Evolutionary conservation across 2,329 filamentous ascomycete species (phyloP).

Genomic region (Claviceps purpurea): DNA sequence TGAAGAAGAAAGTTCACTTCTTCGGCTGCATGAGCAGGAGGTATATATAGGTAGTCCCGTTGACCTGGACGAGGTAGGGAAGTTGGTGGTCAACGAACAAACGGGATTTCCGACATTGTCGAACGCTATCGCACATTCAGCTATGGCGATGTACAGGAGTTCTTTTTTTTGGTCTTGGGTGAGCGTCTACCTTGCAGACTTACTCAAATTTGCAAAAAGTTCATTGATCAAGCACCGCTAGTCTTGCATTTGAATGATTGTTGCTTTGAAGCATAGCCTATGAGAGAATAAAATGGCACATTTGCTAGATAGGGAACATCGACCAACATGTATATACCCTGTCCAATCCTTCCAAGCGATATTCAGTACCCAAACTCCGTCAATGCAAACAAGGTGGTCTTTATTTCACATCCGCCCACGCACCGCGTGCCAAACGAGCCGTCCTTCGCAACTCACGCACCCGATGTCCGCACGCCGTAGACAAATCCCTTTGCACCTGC

Average conservation of each 20-base stretch:
- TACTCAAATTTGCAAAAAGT: not conserved
- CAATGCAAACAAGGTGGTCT: constrained; percentile 1
- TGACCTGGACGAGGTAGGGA: not conserved
- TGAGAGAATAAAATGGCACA: not conserved
- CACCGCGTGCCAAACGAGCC: constrained; percentile 34
- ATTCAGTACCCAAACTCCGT: not conserved
- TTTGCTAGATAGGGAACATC: not conserved
- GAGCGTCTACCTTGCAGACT: not conserved
- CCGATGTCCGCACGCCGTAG: constrained; percentile 37
- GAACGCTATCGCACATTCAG: not conserved
- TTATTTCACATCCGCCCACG: constrained; percentile 31
- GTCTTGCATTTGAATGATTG: too few species aligned
- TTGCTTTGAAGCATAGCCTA: not conserved
- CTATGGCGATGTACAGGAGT: not conserved
- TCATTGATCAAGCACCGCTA: not conserved
- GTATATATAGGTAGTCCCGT: not conserved
- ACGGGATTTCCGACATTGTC: not conserved
- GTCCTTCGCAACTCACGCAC: constrained; percentile 38
- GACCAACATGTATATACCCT: not conserved
- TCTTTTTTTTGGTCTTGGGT: not conserved
- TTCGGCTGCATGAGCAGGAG: not conserved
- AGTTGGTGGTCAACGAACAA: not conserved
- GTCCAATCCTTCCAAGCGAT: not conserved
- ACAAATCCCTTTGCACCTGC: constrained; percentile 32
- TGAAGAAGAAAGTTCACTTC: not conserved